Evolutionary conservation across 257 asterid species (phyloP), one percentile per base, ranked within the genome.

Genomic region (Avicennia marina): DNA sequence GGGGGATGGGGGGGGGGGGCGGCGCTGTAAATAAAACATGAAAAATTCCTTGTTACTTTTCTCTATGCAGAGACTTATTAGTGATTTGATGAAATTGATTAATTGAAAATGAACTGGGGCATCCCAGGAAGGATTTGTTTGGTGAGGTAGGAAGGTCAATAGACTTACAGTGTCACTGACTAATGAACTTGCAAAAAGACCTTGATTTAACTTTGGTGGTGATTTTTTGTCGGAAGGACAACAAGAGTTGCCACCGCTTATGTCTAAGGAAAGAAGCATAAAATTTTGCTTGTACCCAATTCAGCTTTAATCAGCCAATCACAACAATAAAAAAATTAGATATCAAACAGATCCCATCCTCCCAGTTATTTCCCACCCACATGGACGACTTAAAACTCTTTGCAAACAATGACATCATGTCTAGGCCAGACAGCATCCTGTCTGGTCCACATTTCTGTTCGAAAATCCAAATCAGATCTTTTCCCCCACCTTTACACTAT

Each of bases 251-350:
- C 62, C 39, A 33, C 75, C 65, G 26, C 8, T 69, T 68, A n/a
- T 67, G 67, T 67, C 75, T 64, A 60, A 56, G 60, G 60, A 55
- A 39, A 66, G 72, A 82, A 76, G 82, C 90, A 82, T 72, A 76
- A 76, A 66, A 74, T 79, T 72, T 64, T 29, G 63, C 53, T 63
- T 39, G 16, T 67, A 41, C 58, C 11, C 31, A 39, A 10, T 49
- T 26, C 68, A n/a, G n/a, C n/a, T n/a, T n/a, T n/a, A 27, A 40
- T 33, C 26, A 15, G 2, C 24, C 63, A 57, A 69, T 58, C 20
- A 33, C 15, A 46, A n/a, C 2, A 18, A 41, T 6, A 52, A 52
- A 40, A n/a, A 29, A 31, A 41, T 29, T 31, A 43, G 60, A 19
- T 62, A 21, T 38, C 0, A 9, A 15, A 18, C 15, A 53, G 58